phyloP scores from a whole-genome alignment of 768 basidiomycete species.

The Suillus lakei region DNA sequence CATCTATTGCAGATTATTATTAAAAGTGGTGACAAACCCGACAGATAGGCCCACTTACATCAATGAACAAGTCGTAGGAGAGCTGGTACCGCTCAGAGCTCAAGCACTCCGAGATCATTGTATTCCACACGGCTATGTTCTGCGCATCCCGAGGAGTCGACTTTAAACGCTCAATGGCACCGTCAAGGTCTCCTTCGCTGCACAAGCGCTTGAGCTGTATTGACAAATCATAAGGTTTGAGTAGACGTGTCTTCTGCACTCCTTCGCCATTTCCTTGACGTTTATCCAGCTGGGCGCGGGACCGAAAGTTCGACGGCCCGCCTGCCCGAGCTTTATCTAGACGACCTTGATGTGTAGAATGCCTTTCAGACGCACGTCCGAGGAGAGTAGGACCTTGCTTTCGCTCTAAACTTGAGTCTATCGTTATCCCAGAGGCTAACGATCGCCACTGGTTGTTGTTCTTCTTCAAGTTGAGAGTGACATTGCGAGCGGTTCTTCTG shows the following conservation, averaged over 20 bases:
- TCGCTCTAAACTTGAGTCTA: slow-evolving; percentile 3
- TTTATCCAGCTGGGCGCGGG: slow-evolving; percentile 3
- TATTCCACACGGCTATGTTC: slow-evolving; percentile 81
- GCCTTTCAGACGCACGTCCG: slow-evolving; percentile 11
- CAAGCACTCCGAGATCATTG: slow-evolving; percentile 69
- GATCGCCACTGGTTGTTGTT: slow-evolving; percentile 3
- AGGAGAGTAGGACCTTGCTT: not conserved
- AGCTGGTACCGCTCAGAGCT: slow-evolving; percentile 59
- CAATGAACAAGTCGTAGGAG: slow-evolving; percentile 67
- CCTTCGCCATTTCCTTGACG: slow-evolving; percentile 6
- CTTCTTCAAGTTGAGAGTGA: slow-evolving; percentile 5
- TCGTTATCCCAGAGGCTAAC: slow-evolving; percentile 2
- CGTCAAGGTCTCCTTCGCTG: slow-evolving; percentile 57
- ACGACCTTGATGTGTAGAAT: slow-evolving; percentile 9
- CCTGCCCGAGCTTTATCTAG: slow-evolving; percentile 1
- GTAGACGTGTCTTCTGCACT: slow-evolving; percentile 31
- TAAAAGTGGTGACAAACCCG: slow-evolving; percentile 8
- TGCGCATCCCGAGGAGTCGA: slow-evolving; percentile 74
- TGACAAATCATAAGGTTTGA: slow-evolving; percentile 69
- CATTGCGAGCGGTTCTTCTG: slow-evolving; percentile 11
- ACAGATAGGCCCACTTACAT: slow-evolving; percentile 52
- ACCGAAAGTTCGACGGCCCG: slow-evolving; percentile 8
- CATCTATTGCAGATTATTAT: slow-evolving; percentile 56
- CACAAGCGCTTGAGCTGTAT: slow-evolving; percentile 61
- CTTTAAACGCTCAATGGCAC: slow-evolving; percentile 70